A percentile compares a stretch with the other conserved stretches of the same genome.
These are phyloP conservation scores for Lolium perenne DNA, from an alignment of 176 grass and related monocot species.

Conservation along the genomic window DNA sequence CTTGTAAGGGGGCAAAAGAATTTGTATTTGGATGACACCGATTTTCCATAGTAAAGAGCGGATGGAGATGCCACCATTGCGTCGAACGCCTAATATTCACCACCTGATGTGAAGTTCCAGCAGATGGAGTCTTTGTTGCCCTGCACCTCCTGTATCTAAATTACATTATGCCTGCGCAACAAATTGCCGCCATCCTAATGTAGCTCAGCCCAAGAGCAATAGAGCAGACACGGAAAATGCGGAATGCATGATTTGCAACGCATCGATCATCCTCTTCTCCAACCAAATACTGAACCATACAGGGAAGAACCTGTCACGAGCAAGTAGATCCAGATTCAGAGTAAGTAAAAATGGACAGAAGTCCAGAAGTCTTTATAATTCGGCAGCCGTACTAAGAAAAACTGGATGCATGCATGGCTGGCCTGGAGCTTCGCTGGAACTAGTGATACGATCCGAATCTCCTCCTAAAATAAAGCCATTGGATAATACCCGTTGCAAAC, in stretches of 20 bases:
- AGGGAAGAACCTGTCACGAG: slow-evolving; percentile 21
- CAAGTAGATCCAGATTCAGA: slow-evolving; percentile 29
- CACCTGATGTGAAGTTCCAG: no score
- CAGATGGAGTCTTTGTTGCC: no score
- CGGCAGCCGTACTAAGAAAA: slow-evolving; percentile 27
- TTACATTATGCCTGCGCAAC: background rate
- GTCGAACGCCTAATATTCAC: no score
- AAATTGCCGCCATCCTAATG: background rate
- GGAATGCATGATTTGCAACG: background rate
- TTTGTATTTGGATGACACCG: no score
- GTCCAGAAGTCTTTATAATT: slow-evolving; percentile 9
- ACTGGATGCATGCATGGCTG: background rate
- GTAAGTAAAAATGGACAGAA: background rate
- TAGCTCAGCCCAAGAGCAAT: background rate
- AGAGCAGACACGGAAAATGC: background rate
- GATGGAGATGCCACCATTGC: no score
- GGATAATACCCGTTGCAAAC: no score
- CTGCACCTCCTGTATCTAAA: background rate
- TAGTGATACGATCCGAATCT: no score
- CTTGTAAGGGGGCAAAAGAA: no score
- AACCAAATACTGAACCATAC: background rate
- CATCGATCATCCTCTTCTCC: background rate
- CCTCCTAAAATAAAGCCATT: no score
- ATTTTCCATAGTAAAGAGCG: no score
- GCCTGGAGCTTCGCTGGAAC: no score